Conservation (phyloP, 140 eudicot species). For the Senecio squalidus region DNA sequence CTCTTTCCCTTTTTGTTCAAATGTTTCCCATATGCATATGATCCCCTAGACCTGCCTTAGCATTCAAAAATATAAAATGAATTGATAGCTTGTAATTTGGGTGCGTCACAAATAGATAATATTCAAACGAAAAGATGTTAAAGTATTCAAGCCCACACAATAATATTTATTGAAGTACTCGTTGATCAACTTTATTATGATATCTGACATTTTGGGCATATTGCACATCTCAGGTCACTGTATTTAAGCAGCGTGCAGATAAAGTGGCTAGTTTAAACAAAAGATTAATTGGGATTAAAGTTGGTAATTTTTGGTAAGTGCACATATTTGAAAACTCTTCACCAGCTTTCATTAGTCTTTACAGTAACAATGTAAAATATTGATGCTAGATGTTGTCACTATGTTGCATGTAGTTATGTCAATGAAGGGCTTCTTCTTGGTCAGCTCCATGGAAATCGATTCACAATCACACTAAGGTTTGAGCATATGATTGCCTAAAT, state of each 20-base stretch:
- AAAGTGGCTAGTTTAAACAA: conserved; percentile 71
- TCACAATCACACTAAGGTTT: conserved; percentile 85
- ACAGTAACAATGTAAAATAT: neutral
- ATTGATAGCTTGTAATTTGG: neutral
- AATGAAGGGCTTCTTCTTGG: conserved; percentile 92
- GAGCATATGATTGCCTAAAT: conserved; percentile 2
- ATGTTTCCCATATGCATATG: neutral
- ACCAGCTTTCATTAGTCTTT: conserved; percentile 7
- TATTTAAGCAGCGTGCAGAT: conserved; percentile 76
- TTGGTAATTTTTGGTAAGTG: conserved; percentile 85
- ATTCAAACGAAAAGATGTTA: no score
- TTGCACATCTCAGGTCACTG: conserved; percentile 60
- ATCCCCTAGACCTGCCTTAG: neutral
- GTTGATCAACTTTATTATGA: conserved; percentile 3
- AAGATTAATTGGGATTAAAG: conserved; percentile 76
- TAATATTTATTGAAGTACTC: neutral
- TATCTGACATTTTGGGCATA: conserved; percentile 12
- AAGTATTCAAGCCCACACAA: no score
- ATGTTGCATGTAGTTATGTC: conserved; percentile 62
- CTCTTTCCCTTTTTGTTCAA: neutral
- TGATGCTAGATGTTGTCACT: conserved; percentile 12
- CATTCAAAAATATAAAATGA: neutral
- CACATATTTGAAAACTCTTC: neutral
- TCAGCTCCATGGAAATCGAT: conserved; percentile 84
- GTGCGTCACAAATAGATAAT: neutral